These are phyloP conservation scores for Cyclostephanos tholiformis DNA, from an alignment of 108 stramenopile species.

Conservation along the genomic window DNA sequence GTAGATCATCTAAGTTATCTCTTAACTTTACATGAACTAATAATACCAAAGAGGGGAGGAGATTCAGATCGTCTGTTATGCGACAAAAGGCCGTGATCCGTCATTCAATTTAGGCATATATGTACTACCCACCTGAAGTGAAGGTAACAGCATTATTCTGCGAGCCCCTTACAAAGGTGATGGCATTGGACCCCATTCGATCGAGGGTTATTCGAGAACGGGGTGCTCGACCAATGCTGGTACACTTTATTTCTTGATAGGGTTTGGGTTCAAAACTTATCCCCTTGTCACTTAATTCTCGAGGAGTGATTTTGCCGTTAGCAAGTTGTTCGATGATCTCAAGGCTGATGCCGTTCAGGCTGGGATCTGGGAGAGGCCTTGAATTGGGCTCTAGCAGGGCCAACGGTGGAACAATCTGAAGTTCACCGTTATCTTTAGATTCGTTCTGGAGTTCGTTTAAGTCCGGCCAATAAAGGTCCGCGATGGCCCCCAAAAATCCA, in stretches of 20 bases:
- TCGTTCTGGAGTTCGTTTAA: not conserved
- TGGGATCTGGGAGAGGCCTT: slow-evolving; percentile 1
- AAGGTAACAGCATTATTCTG: not conserved
- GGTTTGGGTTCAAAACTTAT: not conserved
- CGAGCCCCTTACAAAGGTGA: not conserved
- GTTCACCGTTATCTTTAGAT: not conserved
- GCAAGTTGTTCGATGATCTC: slow-evolving; percentile 7
- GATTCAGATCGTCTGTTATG: too few relatives aligned
- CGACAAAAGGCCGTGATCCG: too few relatives aligned
- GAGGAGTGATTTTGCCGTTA: slow-evolving; percentile 1
- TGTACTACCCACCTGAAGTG: too few relatives aligned
- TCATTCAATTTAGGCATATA: too few relatives aligned
- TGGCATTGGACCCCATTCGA: slow-evolving; percentile 3
- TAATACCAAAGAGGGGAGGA: too few relatives aligned
- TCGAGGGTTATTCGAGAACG: not conserved
- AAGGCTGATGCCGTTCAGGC: not conserved
- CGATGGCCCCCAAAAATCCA: slow-evolving; percentile 46
- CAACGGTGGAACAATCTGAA: slow-evolving; percentile 7
- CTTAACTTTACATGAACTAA: too few relatives aligned
- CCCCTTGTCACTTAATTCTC: not conserved
- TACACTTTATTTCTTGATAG: not conserved
- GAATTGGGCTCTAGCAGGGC: not conserved
- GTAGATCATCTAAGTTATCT: too few relatives aligned
- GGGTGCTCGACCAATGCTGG: not conserved
- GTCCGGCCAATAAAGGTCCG: slow-evolving; percentile 34